A percentile compares a stretch with the other conserved stretches of the same genome.
phyloP scores from a whole-genome alignment of 169 alveolate genomes.

The Neospora caninum region DNA sequence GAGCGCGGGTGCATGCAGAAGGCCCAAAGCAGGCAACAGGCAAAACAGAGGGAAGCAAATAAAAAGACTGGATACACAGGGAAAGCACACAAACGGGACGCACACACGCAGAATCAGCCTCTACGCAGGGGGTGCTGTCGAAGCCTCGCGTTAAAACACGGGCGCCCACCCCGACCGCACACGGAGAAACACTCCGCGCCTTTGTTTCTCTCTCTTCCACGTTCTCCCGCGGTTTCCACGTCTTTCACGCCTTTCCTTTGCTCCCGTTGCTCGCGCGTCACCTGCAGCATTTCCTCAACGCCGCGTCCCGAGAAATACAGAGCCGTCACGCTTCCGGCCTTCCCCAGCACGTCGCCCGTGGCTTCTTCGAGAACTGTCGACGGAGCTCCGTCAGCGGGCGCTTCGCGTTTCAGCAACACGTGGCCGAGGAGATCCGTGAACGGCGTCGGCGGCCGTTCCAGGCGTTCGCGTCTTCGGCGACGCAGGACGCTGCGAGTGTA shows the following conservation, averaged over 20 bases:
- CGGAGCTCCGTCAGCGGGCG: background rate
- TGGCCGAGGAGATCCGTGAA: conserved; percentile 48
- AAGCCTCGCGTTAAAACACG: no score
- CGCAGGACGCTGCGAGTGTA: conserved; percentile 4
- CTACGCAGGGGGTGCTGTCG: no score
- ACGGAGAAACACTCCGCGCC: no score
- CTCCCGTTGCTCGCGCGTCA: background rate
- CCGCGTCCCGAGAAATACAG: conserved; percentile 57
- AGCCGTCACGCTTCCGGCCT: conserved; percentile 39
- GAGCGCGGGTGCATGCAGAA: no score
- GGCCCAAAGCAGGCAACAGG: no score
- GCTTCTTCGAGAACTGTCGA: background rate
- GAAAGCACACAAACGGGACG: no score
- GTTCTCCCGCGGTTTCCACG: background rate
- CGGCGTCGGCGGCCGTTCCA: conserved; percentile 55
- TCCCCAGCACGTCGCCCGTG: conserved; percentile 47
- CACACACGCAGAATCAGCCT: no score
- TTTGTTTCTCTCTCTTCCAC: no score
- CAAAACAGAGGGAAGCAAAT: no score
- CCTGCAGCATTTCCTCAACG: conserved; percentile 53
- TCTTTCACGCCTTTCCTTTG: background rate
- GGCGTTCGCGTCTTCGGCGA: background rate
- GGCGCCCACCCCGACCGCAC: no score
- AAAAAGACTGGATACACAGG: no score
- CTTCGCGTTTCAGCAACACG: conserved; percentile 19